Evolutionary conservation across 768 basidiomycete species (phyloP).

Genomic region (Hericium erinaceus): DNA sequence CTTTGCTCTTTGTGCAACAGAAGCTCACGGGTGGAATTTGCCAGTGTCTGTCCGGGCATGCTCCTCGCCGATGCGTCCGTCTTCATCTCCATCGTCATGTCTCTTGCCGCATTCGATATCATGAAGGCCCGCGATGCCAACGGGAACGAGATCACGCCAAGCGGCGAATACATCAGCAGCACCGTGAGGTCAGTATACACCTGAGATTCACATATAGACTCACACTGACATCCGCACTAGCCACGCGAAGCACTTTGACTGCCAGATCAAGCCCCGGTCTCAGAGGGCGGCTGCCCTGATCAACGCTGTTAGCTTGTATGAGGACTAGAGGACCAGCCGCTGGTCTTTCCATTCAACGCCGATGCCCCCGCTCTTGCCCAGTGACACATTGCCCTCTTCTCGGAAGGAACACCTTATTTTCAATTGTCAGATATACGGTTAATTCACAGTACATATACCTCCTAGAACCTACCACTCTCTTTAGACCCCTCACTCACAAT

Average conservation of each 20-base stretch:
- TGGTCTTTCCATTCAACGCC: too few relatives aligned
- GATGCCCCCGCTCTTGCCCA: too few relatives aligned
- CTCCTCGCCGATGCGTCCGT: not conserved
- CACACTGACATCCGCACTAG: constrained; percentile 6
- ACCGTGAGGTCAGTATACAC: not conserved
- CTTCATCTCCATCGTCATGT: not conserved
- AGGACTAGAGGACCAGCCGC: not conserved
- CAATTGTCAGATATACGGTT: not conserved
- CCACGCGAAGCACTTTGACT: constrained; percentile 19
- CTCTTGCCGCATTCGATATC: not conserved
- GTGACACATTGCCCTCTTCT: not conserved
- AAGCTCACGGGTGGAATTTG: not conserved
- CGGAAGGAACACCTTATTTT: not conserved
- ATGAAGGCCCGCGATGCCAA: not conserved
- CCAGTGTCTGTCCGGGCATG: not conserved
- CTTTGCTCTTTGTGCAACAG: not conserved
- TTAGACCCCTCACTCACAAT: not conserved
- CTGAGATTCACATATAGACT: not conserved
- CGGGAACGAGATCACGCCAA: not conserved
- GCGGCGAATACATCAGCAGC: not conserved
- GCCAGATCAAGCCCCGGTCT: constrained; percentile 22
- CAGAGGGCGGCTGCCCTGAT: constrained; percentile 19
- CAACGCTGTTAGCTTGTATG: not conserved
- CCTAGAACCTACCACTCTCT: not conserved
- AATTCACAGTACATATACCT: not conserved